Evolutionary conservation across 306 rosid species (phyloP), one percentile per base, ranked within the genome.

Genomic region (Notholithocarpus densiflorus): DNA sequence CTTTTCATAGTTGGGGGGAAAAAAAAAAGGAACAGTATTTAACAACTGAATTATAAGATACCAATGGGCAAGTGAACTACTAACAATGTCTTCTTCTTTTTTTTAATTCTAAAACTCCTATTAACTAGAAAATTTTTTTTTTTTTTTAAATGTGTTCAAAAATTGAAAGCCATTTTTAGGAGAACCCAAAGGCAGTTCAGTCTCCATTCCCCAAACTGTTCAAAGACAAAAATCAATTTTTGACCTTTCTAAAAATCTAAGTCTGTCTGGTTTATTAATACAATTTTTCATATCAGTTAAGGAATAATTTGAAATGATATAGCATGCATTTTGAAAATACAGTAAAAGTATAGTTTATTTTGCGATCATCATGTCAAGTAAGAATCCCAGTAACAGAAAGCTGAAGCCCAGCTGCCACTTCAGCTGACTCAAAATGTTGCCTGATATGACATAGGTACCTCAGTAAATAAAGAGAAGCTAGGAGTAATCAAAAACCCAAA

Each of bases 381-480:
- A 94, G 98, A 79, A 77, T 85, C 55, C 98, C 98, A 4, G 97
- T 94, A 79, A 94, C 83, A 78, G 97, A 94, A 72, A 94, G 95
- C 87, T 92, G 86, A 85, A 91, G 88, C 78, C 94, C 97, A 77
- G 92, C 84, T 70, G 93, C 91, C 79, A 72, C 81, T 88, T 89
- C 95, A 81, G 97, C 94, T 71, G 89, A 89, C 82, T 94, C 92
- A 84, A 92, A 91, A 84, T 86, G 92, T 74, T 80, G 76, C 95
- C 97, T 94, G 87, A 77, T 64, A 79, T 71, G 72, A 77, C 40
- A 85, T 37, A 76, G 66, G 73, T 17, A 77, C n/a, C 76, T 73
- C 72, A 73, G 79, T 68, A 76, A 83, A 74, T 31, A 81, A 76
- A 74, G 20, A 60, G n/a, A 78, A 56, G 75, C 79, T 43, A 43